Percentiles rank a stretch among this genome's conserved stretches.
Conservation (phyloP, 116 monocot genomes). For the Phalaenopsis hybrid region DNA sequence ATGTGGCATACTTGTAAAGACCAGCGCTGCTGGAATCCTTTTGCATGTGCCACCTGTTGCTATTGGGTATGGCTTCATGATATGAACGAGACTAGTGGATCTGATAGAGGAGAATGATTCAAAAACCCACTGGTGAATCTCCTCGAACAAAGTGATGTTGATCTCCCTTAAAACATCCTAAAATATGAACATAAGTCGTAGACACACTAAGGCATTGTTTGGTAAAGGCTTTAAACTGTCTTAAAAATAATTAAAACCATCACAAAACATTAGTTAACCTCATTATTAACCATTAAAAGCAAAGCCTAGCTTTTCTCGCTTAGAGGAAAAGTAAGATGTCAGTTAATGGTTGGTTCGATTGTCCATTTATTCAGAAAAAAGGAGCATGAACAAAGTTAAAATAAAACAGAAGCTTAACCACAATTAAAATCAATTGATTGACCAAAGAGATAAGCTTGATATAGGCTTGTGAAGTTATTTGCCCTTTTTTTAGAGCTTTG, state of each 20-base stretch:
- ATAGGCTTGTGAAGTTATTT: neutral
- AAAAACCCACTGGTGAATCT: conserved; percentile 52
- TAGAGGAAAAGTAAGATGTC: neutral
- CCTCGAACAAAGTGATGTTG: conserved; percentile 45
- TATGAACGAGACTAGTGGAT: conserved; percentile 24
- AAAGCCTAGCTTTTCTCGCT: neutral
- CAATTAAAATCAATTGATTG: neutral
- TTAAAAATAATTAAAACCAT: neutral
- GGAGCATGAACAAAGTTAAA: too few relatives aligned
- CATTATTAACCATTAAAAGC: neutral
- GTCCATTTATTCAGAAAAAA: too few relatives aligned
- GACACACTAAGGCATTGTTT: too few relatives aligned
- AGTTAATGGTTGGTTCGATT: neutral
- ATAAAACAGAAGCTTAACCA: neutral
- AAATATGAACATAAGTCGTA: neutral
- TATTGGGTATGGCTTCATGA: conserved; percentile 52
- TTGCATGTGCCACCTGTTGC: conserved; percentile 37
- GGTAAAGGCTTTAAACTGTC: neutral
- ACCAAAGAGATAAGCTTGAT: neutral
- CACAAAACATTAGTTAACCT: neutral
- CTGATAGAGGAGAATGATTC: conserved; percentile 49
- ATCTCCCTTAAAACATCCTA: conserved; percentile 61
- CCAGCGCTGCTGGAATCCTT: conserved; percentile 56
- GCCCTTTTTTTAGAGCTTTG: neutral
- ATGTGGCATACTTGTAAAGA: conserved; percentile 55